These are phyloP conservation scores for Boletus albobrunnescens DNA, from an alignment of 1,284 basidiomycete genomes.

Conservation along the genomic window DNA sequence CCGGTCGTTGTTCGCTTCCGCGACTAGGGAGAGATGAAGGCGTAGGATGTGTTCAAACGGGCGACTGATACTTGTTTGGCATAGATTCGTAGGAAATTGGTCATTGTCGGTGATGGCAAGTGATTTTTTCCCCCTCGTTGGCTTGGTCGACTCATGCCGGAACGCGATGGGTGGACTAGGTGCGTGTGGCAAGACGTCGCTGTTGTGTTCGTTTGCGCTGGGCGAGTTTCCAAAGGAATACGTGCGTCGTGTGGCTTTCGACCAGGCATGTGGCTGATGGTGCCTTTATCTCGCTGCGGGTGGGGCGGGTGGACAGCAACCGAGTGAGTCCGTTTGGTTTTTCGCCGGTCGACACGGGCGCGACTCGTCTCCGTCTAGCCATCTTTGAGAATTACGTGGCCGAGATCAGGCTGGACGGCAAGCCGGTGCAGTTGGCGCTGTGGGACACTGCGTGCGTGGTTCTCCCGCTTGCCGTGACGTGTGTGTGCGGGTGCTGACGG, in stretches of 20 bases:
- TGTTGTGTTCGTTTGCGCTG: constrained; percentile 87
- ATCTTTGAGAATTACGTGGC: constrained; percentile 99
- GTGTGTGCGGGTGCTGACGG: no score
- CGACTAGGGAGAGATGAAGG: background rate
- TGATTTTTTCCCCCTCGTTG: constrained; percentile 18
- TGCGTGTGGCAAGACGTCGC: constrained; percentile 81
- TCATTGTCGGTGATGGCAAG: constrained; percentile 91
- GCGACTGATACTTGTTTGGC: no score
- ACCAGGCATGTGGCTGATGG: no score
- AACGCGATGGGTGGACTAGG: constrained; percentile 39
- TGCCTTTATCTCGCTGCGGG: background rate
- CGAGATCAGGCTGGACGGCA: constrained; percentile 94
- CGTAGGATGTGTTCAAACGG: no score
- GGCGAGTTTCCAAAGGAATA: constrained; percentile 98
- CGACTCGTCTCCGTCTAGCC: constrained; percentile 57
- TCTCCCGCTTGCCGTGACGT: no score
- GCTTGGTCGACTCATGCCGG: background rate
- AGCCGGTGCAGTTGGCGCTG: constrained; percentile 90
- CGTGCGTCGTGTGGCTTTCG: constrained; percentile 54
- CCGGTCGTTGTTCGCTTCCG: background rate
- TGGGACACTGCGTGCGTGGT: constrained; percentile 88
- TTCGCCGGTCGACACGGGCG: no score
- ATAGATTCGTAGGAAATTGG: constrained; percentile 83
- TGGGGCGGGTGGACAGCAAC: background rate
- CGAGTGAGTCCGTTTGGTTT: no score